Conservation (phyloP, 1,139 yeast genomes). For the Debaryomycetaceae sp. region DNA sequence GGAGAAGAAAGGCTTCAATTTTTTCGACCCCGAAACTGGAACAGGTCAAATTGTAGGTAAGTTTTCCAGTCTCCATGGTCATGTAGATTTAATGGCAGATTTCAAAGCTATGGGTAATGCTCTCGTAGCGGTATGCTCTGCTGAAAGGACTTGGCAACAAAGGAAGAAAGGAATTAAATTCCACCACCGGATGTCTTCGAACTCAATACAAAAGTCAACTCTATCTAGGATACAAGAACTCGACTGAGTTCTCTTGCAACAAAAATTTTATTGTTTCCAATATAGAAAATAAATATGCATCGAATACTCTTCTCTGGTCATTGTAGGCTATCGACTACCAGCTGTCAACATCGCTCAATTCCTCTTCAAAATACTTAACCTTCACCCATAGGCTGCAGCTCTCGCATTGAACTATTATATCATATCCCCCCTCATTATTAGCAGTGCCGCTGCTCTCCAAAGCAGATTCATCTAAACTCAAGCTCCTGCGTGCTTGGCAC, state of each 20-base stretch:
- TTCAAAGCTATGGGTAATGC: slow-evolving; percentile 70
- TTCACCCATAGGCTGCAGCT: slow-evolving; percentile 85
- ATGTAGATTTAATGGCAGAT: slow-evolving; percentile 77
- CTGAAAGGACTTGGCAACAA: slow-evolving; percentile 43
- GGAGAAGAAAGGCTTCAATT: slow-evolving; percentile 59
- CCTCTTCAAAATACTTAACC: slow-evolving; percentile 56
- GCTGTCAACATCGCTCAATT: no score
- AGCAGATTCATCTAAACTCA: slow-evolving; percentile 57
- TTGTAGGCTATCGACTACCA: no score
- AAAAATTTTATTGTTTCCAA: no score
- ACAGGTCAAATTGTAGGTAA: slow-evolving; percentile 61
- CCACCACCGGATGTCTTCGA: background rate
- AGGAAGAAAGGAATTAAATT: slow-evolving; percentile 5
- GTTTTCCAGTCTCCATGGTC: slow-evolving; percentile 65
- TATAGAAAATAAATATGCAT: no score
- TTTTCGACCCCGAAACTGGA: slow-evolving; percentile 29
- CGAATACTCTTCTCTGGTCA: no score
- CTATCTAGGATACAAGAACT: background rate
- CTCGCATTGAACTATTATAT: slow-evolving; percentile 70
- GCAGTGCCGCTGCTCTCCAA: slow-evolving; percentile 48
- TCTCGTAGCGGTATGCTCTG: slow-evolving; percentile 54
- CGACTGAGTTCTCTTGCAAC: background rate
- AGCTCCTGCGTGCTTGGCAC: slow-evolving; percentile 57
- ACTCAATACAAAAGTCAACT: background rate
- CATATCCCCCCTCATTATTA: slow-evolving; percentile 57